A percentile compares a stretch with the other conserved stretches of the same genome.
These are phyloP conservation scores for Yamadazyma friedrichii DNA, from an alignment of 1,139 yeast genomes.

Conservation along the genomic window DNA sequence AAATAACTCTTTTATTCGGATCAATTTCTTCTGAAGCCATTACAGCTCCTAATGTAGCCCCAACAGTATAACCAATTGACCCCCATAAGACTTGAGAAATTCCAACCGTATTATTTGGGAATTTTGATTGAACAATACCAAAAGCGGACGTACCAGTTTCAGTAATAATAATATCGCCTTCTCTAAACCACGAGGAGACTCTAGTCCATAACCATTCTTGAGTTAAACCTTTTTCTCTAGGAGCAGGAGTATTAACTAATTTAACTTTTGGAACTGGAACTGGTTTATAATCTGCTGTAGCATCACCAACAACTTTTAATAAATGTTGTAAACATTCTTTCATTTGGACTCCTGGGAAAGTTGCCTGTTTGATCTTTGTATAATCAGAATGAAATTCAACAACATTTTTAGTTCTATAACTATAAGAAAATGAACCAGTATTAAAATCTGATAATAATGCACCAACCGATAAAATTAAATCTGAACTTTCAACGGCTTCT, in stretches of 20 bases:
- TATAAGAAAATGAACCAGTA: constrained; percentile 86
- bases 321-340: constrained; percentile 59
- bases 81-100: constrained; percentile 92
- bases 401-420: constrained; percentile 74
- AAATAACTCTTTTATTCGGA: constrained; percentile 67
- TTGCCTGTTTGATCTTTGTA: constrained; percentile 73
- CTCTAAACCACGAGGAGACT: constrained; percentile 69
- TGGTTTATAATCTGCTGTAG: constrained; percentile 39
- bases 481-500: constrained; percentile 73
- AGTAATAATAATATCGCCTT: constrained; percentile 78
- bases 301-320: constrained; percentile 34
- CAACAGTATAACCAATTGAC: constrained; percentile 84
- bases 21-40: constrained; percentile 79
- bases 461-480: constrained; percentile 76
- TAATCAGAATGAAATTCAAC: constrained; percentile 90
- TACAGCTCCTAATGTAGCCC: constrained; percentile 82
- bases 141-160: constrained; percentile 92
- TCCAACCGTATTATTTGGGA: constrained; percentile 72
- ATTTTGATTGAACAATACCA: constrained; percentile 76
- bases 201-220: constrained; percentile 86
- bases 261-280: constrained; percentile 46
- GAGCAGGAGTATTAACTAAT: constrained; percentile 32
- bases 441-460: constrained; percentile 84
- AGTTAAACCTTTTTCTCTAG: constrained; percentile 37
- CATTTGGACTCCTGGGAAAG: constrained; percentile 79